A percentile compares a stretch with the other conserved stretches of the same genome.
Evolutionary conservation across 768 basidiomycete species (phyloP).

Genomic region (Mrakia frigida): DNA sequence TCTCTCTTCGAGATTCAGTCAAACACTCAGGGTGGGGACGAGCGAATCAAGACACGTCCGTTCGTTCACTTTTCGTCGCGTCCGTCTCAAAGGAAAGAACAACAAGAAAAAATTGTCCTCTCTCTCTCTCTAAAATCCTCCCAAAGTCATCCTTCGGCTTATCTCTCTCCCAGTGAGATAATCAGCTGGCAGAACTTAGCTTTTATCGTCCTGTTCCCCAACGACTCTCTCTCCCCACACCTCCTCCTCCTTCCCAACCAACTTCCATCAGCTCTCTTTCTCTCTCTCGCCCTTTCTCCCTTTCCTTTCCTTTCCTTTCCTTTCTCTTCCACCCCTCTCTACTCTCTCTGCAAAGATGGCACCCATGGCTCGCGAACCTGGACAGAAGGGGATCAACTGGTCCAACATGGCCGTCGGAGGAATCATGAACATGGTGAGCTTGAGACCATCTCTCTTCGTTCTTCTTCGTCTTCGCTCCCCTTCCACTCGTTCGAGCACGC

Average conservation of each 20-base stretch:
- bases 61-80: too few species aligned
- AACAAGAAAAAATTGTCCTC: too few species aligned
- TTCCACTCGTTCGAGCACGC: background rate
- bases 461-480: background rate
- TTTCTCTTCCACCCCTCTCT: background rate
- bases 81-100: too few species aligned
- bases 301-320: background rate
- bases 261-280: background rate
- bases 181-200: too few species aligned
- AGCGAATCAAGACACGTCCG: too few species aligned
- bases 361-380: conserved; percentile 29
- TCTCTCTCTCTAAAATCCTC: too few species aligned
- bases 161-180: too few species aligned
- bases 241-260: background rate
- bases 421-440: conserved; percentile 91
- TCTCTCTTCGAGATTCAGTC: too few species aligned
- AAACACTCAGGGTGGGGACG: too few species aligned
- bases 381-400: conserved; percentile 74
- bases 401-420: conserved; percentile 92
- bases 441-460: background rate
- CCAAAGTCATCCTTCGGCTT: too few species aligned
- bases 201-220: too few species aligned
- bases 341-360: conserved; percentile 15
- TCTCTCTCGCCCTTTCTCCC: background rate
- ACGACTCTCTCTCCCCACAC: too few species aligned